Evolutionary conservation across 495 filamentous ascomycete genomes (phyloP).

Genomic region (Xylaria longipes): DNA sequence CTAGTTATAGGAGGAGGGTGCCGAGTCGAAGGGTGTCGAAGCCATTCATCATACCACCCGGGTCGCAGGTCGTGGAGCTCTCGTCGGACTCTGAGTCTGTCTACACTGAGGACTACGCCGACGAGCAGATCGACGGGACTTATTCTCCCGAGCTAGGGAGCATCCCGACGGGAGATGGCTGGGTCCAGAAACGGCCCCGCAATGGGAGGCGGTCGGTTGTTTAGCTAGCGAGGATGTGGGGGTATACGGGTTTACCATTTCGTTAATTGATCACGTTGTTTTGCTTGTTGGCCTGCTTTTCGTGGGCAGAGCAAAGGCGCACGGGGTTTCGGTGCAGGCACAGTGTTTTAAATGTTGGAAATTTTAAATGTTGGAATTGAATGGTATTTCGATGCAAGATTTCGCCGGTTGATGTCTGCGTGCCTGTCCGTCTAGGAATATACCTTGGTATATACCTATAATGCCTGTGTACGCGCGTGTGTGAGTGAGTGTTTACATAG

Average conservation of each 20-base stretch:
- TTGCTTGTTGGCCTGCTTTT: neutral
- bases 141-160: conserved; percentile 38
- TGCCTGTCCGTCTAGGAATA: neutral
- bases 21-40: conserved; percentile 18
- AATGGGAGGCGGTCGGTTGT: neutral
- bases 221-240: neutral
- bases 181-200: conserved; percentile 33
- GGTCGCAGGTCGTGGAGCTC: conserved; percentile 49
- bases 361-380: no score
- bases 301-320: neutral
- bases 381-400: neutral
- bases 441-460: neutral
- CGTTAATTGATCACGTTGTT: neutral
- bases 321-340: neutral
- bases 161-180: conserved; percentile 33
- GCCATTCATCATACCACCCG: conserved; percentile 43
- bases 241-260: neutral
- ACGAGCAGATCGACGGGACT: conserved; percentile 50
- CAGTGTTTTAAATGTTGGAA: no score
- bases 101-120: conserved; percentile 49
- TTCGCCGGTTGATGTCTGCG: neutral
- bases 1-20: neutral
- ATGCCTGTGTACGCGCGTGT: neutral
- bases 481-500: neutral
- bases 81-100: conserved; percentile 47